Conservation (phyloP, 1,284 basidiomycete species). For the Irpex sp. region DNA sequence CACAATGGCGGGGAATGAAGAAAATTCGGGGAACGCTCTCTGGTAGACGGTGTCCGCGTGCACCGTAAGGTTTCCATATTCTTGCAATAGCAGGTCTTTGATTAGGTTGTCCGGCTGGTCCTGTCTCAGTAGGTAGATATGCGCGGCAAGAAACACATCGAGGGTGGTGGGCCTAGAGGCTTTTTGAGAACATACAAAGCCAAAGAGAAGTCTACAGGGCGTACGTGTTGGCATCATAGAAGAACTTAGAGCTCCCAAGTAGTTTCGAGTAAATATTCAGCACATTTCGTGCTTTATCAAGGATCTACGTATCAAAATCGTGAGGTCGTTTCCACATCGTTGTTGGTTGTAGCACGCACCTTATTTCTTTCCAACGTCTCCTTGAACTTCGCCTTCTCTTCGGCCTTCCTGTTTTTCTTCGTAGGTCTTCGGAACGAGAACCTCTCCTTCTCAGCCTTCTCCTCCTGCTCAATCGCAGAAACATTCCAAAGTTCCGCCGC, state of each 20-base stretch:
- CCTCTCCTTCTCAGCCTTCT: constrained; percentile 29
- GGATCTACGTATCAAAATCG: constrained; percentile 36
- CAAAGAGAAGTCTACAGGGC: background rate
- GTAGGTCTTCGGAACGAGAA: constrained; percentile 30
- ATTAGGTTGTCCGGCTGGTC: constrained; percentile 61
- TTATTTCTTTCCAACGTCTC: constrained; percentile 63
- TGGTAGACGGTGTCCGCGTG: constrained; percentile 52
- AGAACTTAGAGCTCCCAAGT: constrained; percentile 47
- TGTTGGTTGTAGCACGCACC: constrained; percentile 31
- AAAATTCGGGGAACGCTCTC: constrained; percentile 25
- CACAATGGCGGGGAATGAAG: constrained; percentile 15
- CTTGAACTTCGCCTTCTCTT: constrained; percentile 36
- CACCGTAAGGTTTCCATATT: constrained; percentile 51
- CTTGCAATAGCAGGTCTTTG: constrained; percentile 46
- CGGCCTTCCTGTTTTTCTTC: constrained; percentile 30
- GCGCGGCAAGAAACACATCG: constrained; percentile 64
- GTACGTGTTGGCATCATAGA: constrained; percentile 33
- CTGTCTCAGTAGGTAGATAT: constrained; percentile 59
- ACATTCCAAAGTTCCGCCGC: constrained; percentile 60
- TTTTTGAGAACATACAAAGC: background rate
- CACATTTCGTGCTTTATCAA: constrained; percentile 52
- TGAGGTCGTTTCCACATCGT: background rate
- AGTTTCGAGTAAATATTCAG: constrained; percentile 58
- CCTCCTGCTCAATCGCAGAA: constrained; percentile 40
- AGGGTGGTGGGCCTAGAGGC: constrained; percentile 50